Conservation (phyloP, 257 asterid genomes). For the Nicotiana tomentosiformis region DNA sequence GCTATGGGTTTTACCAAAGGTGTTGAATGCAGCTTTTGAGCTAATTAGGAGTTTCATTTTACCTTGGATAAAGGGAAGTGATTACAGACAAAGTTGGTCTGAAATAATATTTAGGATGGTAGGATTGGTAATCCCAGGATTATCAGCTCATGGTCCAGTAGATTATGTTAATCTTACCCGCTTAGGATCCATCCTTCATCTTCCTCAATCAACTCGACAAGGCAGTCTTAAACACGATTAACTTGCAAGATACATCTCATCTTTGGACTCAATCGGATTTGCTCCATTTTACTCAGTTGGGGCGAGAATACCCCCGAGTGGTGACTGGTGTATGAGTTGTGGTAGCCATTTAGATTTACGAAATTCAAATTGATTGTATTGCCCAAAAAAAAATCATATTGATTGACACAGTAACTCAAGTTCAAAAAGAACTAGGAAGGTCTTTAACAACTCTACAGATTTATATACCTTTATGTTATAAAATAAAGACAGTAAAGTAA, state of each 20-base stretch:
- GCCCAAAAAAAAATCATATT: background rate
- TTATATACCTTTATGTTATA: background rate
- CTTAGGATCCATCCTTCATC: slow-evolving; percentile 27
- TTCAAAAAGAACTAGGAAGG: background rate
- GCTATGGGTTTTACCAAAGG: slow-evolving; percentile 40
- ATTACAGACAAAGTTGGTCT: slow-evolving; percentile 44
- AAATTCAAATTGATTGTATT: background rate
- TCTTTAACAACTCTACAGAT: background rate
- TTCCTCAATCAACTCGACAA: slow-evolving; percentile 5
- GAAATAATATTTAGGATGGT: slow-evolving; percentile 32
- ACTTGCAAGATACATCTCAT: background rate
- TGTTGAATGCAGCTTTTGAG: slow-evolving; percentile 41
- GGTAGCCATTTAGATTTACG: background rate
- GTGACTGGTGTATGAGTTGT: background rate
- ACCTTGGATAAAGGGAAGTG: slow-evolving; percentile 41
- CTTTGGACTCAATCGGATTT: background rate
- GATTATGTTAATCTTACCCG: slow-evolving; percentile 64
- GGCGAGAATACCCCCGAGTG: background rate
- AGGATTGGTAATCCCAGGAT: slow-evolving; percentile 46
- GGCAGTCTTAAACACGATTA: slow-evolving; percentile 7
- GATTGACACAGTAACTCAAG: background rate
- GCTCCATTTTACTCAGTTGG: background rate
- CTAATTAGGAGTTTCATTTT: slow-evolving; percentile 48
- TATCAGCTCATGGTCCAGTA: slow-evolving; percentile 37
- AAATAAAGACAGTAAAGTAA: too few species aligned